These are phyloP conservation scores for Sugiyamaella grinbergsii DNA, from an alignment of 1,139 yeast genomes.

Conservation along the genomic window DNA sequence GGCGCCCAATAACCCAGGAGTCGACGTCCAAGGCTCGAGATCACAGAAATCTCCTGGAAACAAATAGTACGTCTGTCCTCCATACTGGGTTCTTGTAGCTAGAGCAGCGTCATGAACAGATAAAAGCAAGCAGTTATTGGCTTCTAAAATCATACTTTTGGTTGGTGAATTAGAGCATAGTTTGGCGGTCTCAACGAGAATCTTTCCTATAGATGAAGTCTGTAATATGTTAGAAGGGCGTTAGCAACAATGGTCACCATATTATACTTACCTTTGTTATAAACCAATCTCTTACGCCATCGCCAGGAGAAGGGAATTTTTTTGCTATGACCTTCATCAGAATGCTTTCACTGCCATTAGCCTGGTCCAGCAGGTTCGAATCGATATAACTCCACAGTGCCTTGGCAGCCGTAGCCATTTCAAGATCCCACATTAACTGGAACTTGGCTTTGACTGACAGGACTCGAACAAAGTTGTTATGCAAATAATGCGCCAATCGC, in stretches of 20 bases:
- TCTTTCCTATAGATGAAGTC: conserved; percentile 8
- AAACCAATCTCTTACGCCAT: conserved; percentile 36
- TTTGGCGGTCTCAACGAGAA: conserved; percentile 17
- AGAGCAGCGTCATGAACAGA: conserved; percentile 37
- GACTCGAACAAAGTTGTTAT: conserved; percentile 50
- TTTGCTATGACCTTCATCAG: conserved; percentile 4
- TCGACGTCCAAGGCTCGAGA: conserved; percentile 41
- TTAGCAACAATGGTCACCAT: too few species aligned
- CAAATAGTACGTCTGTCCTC: conserved; percentile 30
- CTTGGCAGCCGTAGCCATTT: conserved; percentile 58
- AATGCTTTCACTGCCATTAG: background rate
- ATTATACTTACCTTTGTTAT: conserved; percentile 28
- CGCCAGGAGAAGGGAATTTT: conserved; percentile 20
- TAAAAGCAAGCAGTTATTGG: conserved; percentile 36
- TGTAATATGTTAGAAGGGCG: conserved; percentile 10
- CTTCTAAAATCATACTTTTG: conserved; percentile 31
- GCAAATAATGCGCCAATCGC: conserved; percentile 52
- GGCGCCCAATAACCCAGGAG: conserved; percentile 32
- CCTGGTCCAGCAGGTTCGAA: conserved; percentile 16
- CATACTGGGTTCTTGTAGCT: conserved; percentile 29
- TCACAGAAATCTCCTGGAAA: conserved; percentile 26
- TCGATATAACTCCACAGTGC: conserved; percentile 50
- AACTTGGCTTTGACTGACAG: conserved; percentile 42
- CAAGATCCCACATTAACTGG: conserved; percentile 53
- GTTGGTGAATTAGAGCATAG: conserved; percentile 13